Evolutionary conservation across 768 basidiomycete genomes (phyloP).

Genomic region (Boletus vermiculosoides): DNA sequence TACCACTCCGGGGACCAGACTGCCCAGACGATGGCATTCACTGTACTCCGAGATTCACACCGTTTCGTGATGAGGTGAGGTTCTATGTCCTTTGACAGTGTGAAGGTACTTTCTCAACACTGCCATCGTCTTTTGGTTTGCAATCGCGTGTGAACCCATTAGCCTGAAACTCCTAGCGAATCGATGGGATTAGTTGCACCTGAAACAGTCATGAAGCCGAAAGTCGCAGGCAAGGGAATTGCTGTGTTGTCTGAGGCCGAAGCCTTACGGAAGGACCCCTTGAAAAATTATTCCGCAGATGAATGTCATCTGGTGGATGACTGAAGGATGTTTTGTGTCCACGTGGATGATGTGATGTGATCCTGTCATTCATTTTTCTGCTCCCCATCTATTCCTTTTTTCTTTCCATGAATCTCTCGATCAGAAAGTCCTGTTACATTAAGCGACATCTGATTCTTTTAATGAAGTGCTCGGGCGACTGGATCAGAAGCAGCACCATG

Average conservation of each 20-base stretch:
- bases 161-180: constrained; percentile 26
- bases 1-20: constrained; percentile 42
- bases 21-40: constrained; percentile 30
- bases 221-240: constrained; percentile 45
- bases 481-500: too few relatives aligned
- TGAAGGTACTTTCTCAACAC: constrained; percentile 7
- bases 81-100: constrained; percentile 6
- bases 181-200: constrained; percentile 34
- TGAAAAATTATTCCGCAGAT: constrained; percentile 65
- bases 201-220: constrained; percentile 70
- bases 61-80: constrained; percentile 72
- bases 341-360: not conserved
- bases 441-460: not conserved
- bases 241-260: constrained; percentile 64
- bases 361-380: constrained; percentile 3
- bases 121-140: not conserved
- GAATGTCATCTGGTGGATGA: constrained; percentile 23
- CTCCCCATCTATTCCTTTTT: constrained; percentile 15
- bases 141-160: constrained; percentile 5
- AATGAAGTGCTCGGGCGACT: constrained; percentile 1
- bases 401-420: not conserved
- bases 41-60: constrained; percentile 59
- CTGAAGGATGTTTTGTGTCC: constrained; percentile 15
- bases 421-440: constrained; percentile 2
- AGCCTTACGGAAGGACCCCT: constrained; percentile 71